phyloP scores from a whole-genome alignment of 1,139 yeast genomes.

The Suhomyces atakaporum region DNA sequence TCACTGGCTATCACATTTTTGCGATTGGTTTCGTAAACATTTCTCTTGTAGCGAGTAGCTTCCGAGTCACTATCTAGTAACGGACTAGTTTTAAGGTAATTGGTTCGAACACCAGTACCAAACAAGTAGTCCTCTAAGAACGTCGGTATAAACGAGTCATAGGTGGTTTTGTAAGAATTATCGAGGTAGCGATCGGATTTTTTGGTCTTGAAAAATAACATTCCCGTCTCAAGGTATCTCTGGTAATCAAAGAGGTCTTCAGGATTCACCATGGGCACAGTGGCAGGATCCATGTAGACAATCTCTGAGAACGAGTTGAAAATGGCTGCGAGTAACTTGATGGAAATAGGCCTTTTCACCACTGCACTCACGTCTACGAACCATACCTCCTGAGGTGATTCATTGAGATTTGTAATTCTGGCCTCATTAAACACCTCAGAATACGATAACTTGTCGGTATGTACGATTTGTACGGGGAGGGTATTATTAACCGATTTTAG shows the following conservation, averaged over 20 bases:
- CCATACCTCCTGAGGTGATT: constrained; percentile 16
- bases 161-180: constrained; percentile 1
- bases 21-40: constrained; percentile 4
- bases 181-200: constrained; percentile 7
- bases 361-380: constrained; percentile 20
- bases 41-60: constrained; percentile 7
- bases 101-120: not conserved
- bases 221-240: constrained; percentile 18
- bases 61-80: not conserved
- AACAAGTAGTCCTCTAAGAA: constrained; percentile 1
- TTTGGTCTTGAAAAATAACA: constrained; percentile 22
- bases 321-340: constrained; percentile 25
- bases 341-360: constrained; percentile 16
- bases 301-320: constrained; percentile 25
- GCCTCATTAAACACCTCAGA: constrained; percentile 1
- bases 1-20: constrained; percentile 8
- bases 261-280: constrained; percentile 22
- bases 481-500: constrained; percentile 32
- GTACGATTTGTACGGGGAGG: constrained; percentile 41
- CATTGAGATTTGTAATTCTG: constrained; percentile 1
- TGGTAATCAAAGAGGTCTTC: constrained; percentile 16
- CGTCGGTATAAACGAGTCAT: constrained; percentile 2
- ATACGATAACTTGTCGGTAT: constrained; percentile 11
- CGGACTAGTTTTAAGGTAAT: not conserved
- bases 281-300: constrained; percentile 23